phyloP scores from a whole-genome alignment of 495 filamentous ascomycete genomes.

The Aspergillus ellipticus region DNA sequence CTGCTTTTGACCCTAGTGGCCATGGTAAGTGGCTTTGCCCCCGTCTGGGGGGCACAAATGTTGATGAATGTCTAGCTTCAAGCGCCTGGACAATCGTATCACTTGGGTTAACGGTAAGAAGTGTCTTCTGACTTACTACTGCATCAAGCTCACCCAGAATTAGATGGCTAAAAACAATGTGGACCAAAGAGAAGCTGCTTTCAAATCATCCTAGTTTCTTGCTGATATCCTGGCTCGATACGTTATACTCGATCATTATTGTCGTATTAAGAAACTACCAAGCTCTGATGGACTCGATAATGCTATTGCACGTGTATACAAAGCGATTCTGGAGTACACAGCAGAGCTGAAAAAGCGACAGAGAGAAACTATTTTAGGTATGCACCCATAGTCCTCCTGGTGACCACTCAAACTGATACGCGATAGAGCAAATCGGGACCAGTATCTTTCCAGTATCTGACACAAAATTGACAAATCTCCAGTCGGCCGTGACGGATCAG shows the following conservation, averaged over 20 bases:
- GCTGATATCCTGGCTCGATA: not conserved
- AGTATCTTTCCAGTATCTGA: no score
- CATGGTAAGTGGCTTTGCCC: conserved; percentile 6
- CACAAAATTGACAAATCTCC: no score
- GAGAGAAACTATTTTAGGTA: not conserved
- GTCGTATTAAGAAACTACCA: not conserved
- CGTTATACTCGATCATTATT: not conserved
- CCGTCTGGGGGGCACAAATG: not conserved
- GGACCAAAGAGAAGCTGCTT: conserved; percentile 12
- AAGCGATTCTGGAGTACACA: conserved; percentile 1
- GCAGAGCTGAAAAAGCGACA: conserved; percentile 1
- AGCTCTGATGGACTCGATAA: not conserved
- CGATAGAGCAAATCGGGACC: no score
- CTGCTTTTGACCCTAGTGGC: conserved; percentile 11
- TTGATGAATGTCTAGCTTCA: conserved; percentile 8
- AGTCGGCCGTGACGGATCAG: no score
- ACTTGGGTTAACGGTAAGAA: conserved; percentile 9
- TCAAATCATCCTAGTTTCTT: conserved; percentile 3
- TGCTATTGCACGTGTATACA: not conserved
- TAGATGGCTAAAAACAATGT: not conserved
- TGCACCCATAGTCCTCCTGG: no score
- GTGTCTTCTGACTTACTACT: not conserved
- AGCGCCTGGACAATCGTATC: conserved; percentile 12
- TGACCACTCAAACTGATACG: no score
- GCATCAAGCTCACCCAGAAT: no score